These are phyloP conservation scores for Aurantiochytrium sp. DNA, from an alignment of 108 stramenopile genomes.

Conservation along the genomic window DNA sequence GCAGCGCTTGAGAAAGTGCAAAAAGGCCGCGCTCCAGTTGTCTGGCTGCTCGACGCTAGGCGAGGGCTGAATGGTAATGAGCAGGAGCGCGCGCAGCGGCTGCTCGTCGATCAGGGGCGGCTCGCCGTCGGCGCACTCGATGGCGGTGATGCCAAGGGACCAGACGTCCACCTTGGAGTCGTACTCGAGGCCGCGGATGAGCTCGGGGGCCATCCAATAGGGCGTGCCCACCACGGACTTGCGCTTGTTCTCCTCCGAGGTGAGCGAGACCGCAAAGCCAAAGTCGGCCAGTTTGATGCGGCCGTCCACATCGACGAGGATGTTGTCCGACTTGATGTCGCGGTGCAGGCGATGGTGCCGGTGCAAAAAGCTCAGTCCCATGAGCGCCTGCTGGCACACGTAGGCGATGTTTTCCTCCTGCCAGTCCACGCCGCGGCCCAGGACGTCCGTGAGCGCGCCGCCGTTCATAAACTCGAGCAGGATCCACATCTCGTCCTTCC, in stretches of 20 bases:
- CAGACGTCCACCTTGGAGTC: constrained; percentile 66
- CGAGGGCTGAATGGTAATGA: constrained; percentile 58
- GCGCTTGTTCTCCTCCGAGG: constrained; percentile 52
- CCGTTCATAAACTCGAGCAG: constrained; percentile 61
- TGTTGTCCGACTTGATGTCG: constrained; percentile 68
- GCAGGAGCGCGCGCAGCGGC: constrained; percentile 59
- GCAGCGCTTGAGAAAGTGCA: constrained; percentile 56
- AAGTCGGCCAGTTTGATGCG: constrained; percentile 67
- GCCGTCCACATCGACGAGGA: constrained; percentile 49
- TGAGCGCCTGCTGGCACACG: constrained; percentile 51
- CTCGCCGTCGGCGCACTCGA: constrained; percentile 67
- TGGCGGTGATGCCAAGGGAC: constrained; percentile 62
- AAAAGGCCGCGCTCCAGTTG: constrained; percentile 51
- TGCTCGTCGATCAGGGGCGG: constrained; percentile 64
- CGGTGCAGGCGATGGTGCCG: constrained; percentile 58
- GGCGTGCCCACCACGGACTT: constrained; percentile 65
- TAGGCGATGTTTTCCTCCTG: constrained; percentile 58
- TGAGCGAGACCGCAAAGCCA: constrained; percentile 61
- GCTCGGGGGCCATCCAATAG: constrained; percentile 70
- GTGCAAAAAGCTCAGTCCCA: constrained; percentile 60
- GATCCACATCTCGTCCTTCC: constrained; percentile 54
- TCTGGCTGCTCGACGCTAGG: constrained; percentile 49
- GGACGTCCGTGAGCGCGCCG: constrained; percentile 49
- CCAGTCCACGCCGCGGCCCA: constrained; percentile 54
- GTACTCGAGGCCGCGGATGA: constrained; percentile 60